Percentiles rank a stretch among this genome's conserved stretches.
Conservation (phyloP, 2,329 filamentous ascomycete species). For the Fusarium protoensiforme region DNA sequence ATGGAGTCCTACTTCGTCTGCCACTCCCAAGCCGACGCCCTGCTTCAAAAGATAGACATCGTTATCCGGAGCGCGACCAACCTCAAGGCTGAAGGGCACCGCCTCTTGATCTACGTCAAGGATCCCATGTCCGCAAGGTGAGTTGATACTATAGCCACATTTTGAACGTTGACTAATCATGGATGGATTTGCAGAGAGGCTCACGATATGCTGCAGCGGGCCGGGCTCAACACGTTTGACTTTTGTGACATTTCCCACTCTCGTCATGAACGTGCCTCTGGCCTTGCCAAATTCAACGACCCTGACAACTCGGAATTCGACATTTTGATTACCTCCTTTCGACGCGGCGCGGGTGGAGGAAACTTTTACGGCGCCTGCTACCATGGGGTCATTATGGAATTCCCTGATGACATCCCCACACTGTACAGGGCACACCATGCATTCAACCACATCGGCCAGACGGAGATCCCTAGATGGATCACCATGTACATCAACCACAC, state of each 20-base stretch:
- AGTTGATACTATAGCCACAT: too few relatives aligned
- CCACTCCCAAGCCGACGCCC: too few relatives aligned
- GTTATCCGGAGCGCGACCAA: too few relatives aligned
- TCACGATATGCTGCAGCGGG: too few relatives aligned
- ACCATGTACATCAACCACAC: not conserved
- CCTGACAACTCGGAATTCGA: not conserved
- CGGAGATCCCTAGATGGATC: not conserved
- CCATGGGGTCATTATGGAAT: not conserved
- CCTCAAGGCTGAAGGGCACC: too few relatives aligned
- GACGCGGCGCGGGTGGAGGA: not conserved
- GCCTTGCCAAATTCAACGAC: not conserved
- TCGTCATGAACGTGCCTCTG: rapidly evolving
- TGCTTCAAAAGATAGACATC: too few relatives aligned
- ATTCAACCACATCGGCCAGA: not conserved
- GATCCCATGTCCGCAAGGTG: too few relatives aligned
- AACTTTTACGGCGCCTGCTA: not conserved
- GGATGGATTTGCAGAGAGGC: too few relatives aligned
- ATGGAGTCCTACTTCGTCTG: too few relatives aligned
- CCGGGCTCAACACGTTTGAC: not conserved
- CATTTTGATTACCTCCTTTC: not conserved
- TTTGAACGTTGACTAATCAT: too few relatives aligned
- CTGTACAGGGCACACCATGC: not conserved
- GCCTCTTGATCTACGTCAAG: too few relatives aligned
- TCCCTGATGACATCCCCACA: not conserved
- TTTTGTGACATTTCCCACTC: not conserved